A percentile compares a stretch with the other conserved stretches of the same genome.
Conservation (phyloP, 2,329 filamentous ascomycete species). For the Trichoderma sp. region DNA sequence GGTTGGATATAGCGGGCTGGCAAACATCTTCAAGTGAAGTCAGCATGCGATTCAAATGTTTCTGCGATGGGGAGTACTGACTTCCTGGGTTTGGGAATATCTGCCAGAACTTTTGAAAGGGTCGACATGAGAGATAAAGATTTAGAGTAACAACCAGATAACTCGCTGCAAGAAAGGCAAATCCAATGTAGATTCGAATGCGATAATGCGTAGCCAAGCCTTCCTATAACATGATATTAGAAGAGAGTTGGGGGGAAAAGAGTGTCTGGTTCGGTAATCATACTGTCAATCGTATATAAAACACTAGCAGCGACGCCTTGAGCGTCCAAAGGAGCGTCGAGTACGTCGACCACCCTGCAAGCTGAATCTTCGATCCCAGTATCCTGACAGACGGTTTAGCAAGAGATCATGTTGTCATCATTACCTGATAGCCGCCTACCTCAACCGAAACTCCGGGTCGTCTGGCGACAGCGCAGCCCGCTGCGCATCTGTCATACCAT, state of each 20-base stretch:
- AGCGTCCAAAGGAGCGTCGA: conserved; percentile 57
- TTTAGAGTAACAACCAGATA: conserved; percentile 55
- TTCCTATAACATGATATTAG: background rate
- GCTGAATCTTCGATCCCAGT: conserved; percentile 59
- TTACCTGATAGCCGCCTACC: conserved; percentile 35
- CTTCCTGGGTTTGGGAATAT: conserved; percentile 61
- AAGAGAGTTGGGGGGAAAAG: background rate
- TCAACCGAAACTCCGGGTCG: conserved; percentile 50
- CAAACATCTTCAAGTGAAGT: conserved; percentile 45
- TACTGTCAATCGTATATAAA: conserved; percentile 57
- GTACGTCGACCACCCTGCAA: conserved; percentile 61
- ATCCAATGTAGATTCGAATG: conserved; percentile 54
- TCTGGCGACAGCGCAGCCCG: conserved; percentile 49
- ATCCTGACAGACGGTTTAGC: conserved; percentile 43
- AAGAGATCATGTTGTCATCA: background rate
- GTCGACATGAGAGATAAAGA: conserved; percentile 57
- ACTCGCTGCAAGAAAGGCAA: conserved; percentile 51
- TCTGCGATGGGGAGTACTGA: conserved; percentile 38
- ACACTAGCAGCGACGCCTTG: conserved; percentile 60
- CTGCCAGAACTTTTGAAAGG: conserved; percentile 61
- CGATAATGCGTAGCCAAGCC: conserved; percentile 39
- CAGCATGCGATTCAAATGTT: background rate
- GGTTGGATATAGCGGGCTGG: conserved; percentile 54
- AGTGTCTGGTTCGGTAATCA: background rate
- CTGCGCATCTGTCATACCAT: conserved; percentile 57